These are phyloP conservation scores for Onygenales sp. DNA, from an alignment of 2,329 filamentous ascomycete genomes.

Conservation along the genomic window DNA sequence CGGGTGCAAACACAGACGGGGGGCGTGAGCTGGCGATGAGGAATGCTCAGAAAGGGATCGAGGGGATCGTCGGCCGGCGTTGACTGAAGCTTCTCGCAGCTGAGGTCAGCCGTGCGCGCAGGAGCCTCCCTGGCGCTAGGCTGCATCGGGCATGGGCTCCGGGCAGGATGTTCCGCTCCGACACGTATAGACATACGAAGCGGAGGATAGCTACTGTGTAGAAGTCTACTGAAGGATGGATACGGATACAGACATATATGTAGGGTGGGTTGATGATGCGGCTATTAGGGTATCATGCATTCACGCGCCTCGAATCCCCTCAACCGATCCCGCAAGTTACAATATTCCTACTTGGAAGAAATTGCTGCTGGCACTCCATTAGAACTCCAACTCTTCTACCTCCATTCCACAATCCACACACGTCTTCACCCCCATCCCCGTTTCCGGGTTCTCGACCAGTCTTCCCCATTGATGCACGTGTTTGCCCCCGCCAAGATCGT, in stretches of 20 bases:
- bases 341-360: no score
- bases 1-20: neutral
- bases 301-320: no score
- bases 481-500: conserved; percentile 57
- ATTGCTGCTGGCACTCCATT: conserved; percentile 5
- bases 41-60: neutral
- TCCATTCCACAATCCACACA: conserved; percentile 59
- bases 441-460: conserved; percentile 48
- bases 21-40: neutral
- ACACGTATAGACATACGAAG: no score
- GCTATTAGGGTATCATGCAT: no score
- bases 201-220: no score
- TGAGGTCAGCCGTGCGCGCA: neutral
- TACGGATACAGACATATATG: no score
- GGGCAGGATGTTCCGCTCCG: no score
- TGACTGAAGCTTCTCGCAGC: neutral
- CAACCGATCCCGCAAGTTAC: no score
- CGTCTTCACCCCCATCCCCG: conserved; percentile 57
- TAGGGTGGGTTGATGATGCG: no score
- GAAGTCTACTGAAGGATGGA: no score
- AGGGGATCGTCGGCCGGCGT: neutral
- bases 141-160: no score
- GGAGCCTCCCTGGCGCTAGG: no score
- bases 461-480: conserved; percentile 85
- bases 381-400: conserved; percentile 57